Evolutionary conservation across 768 basidiomycete species (phyloP).

Genomic region (Lentinula aciculospora): DNA sequence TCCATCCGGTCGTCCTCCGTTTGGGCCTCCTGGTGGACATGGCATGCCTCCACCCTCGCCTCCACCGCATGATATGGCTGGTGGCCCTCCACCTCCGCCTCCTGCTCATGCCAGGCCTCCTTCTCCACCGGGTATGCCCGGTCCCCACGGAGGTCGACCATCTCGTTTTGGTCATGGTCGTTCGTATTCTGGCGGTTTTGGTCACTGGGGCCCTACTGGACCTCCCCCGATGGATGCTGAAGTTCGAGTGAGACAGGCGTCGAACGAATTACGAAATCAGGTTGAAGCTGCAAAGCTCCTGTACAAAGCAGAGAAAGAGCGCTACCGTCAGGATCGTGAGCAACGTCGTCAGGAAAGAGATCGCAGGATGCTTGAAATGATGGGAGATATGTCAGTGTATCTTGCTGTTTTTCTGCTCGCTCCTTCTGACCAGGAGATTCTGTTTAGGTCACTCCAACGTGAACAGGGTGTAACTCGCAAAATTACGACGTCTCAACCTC

Average conservation of each 20-base stretch:
- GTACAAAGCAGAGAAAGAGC: constrained; percentile 69
- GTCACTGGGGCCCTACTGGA: constrained; percentile 25
- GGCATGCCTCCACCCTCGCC: constrained; percentile 15
- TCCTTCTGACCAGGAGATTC: not conserved
- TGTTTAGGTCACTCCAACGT: constrained; percentile 3
- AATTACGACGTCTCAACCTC: not conserved
- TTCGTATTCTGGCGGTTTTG: not conserved
- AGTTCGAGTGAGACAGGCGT: not conserved
- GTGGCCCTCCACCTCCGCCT: constrained; percentile 11
- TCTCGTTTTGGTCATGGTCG: constrained; percentile 1
- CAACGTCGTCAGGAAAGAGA: constrained; percentile 35
- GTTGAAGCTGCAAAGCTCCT: constrained; percentile 61
- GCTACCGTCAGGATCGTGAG: constrained; percentile 56
- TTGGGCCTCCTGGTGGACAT: constrained; percentile 11
- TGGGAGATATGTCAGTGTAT: constrained; percentile 4
- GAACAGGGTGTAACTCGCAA: constrained; percentile 1
- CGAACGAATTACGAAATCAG: constrained; percentile 24
- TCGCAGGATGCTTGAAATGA: constrained; percentile 10
- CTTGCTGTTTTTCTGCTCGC: not conserved
- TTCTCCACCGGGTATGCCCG: constrained; percentile 1
- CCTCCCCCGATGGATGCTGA: not conserved
- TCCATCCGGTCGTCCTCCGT: constrained; percentile 9
- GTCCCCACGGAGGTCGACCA: constrained; percentile 16
- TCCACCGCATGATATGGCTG: constrained; percentile 11
- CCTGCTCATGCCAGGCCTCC: constrained; percentile 10